phyloP scores from a whole-genome alignment of 2,329 filamentous ascomycete genomes.

The Beauveria caledonica region DNA sequence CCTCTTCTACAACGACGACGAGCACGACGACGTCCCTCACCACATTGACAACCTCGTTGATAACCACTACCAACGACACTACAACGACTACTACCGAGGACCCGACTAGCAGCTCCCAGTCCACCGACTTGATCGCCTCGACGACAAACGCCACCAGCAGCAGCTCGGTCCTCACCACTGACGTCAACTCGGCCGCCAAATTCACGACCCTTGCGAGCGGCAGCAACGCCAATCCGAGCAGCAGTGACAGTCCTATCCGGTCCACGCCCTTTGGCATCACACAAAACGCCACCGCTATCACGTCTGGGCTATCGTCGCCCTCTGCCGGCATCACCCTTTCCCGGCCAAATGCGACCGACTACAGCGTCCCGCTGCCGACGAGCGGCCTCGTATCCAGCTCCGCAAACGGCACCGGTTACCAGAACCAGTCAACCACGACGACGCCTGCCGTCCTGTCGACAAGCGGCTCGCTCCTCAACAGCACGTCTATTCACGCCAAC shows the following conservation, averaged over 20 bases:
- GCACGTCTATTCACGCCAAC: neutral
- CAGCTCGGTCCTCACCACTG: neutral
- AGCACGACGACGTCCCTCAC: neutral
- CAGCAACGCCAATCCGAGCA: neutral
- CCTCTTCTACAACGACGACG: neutral
- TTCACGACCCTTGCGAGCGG: too few species aligned
- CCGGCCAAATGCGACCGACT: neutral
- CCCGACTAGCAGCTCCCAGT: neutral
- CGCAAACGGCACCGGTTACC: neutral
- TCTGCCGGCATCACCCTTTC: neutral
- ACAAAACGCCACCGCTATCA: neutral
- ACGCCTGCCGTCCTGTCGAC: neutral
- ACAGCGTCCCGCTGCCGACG: neutral
- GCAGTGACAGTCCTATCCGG: neutral
- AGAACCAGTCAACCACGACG: neutral
- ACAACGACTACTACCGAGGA: neutral
- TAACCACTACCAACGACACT: neutral
- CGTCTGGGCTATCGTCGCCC: neutral
- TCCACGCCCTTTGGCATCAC: neutral
- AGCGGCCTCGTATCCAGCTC: neutral
- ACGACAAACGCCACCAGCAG: neutral
- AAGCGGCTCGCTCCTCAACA: neutral
- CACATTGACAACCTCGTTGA: neutral
- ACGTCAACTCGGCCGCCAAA: neutral
- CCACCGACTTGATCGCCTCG: neutral